Percentiles rank a stretch among this genome's conserved stretches.
Evolutionary conservation across 2,329 filamentous ascomycete genomes (phyloP).

Genomic region (Ascosphaera pollenicola): DNA sequence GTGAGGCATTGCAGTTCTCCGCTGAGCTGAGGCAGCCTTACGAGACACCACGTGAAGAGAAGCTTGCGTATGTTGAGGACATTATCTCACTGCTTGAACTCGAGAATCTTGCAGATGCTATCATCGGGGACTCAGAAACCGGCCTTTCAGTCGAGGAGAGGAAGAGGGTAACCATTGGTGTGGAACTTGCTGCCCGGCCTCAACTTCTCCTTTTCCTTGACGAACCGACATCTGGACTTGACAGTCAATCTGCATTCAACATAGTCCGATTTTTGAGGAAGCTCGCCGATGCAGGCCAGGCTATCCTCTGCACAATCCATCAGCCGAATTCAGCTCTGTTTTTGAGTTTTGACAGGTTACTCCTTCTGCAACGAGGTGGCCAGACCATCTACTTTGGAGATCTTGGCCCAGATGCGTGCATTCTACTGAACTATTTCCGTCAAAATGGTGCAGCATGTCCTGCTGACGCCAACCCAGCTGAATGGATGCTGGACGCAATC

Average conservation of each 20-base stretch:
- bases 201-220: constrained; percentile 79
- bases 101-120: constrained; percentile 70
- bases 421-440: constrained; percentile 41
- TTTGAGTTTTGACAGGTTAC: constrained; percentile 51
- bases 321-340: constrained; percentile 93
- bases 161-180: constrained; percentile 73
- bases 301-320: constrained; percentile 92
- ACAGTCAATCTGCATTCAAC: constrained; percentile 83
- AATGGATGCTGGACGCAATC: constrained; percentile 45
- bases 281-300: constrained; percentile 69
- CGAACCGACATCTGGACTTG: constrained; percentile 83
- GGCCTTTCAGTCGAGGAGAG: constrained; percentile 39
- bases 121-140: constrained; percentile 78
- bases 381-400: constrained; percentile 49
- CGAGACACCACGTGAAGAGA: constrained; percentile 49
- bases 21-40: constrained; percentile 67
- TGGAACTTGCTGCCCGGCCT: constrained; percentile 87
- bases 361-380: constrained; percentile 42
- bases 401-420: constrained; percentile 36
- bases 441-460: constrained; percentile 38
- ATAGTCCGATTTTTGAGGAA: constrained; percentile 78
- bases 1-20: constrained; percentile 71
- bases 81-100: constrained; percentile 82
- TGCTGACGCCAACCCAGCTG: constrained; percentile 46
- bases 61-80: constrained; percentile 70